Conservation (phyloP, 148 eudicot species). For the Dysphania ambrosioides region DNA sequence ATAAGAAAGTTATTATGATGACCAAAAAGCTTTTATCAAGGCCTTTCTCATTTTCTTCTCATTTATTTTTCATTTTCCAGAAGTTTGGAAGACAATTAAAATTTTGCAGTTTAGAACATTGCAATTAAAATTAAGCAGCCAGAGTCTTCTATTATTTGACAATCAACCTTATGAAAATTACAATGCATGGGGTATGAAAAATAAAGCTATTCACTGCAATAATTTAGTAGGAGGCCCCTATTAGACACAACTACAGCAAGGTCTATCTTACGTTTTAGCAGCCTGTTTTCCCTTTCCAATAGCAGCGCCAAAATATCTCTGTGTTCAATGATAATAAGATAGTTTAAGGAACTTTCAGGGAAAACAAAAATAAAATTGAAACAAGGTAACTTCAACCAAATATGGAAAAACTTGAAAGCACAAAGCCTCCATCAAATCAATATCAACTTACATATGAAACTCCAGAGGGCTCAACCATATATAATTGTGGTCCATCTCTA, state of each 20-base stretch:
- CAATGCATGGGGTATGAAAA: neutral
- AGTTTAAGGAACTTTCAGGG: constrained; percentile 2
- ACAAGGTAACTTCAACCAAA: constrained; percentile 7
- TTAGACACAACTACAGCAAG: neutral
- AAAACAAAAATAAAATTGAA: neutral
- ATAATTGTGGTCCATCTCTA: constrained; percentile 91
- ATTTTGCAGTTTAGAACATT: neutral
- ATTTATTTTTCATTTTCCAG: no score
- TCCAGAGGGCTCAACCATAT: constrained; percentile 98
- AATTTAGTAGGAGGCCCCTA: neutral
- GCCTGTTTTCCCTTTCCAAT: constrained; percentile 99
- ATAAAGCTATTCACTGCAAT: neutral
- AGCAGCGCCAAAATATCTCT: constrained; percentile 97
- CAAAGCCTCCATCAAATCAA: neutral
- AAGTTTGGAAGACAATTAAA: neutral
- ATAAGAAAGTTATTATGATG: neutral
- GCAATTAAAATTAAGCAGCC: neutral
- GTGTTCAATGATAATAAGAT: constrained; percentile 13
- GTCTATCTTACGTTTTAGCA: constrained; percentile 85
- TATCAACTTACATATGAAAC: constrained; percentile 82
- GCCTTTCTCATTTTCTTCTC: neutral
- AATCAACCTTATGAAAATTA: neutral
- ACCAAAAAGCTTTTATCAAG: neutral
- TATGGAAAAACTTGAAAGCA: neutral
- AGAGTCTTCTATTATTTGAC: neutral